A percentile compares a stretch with the other conserved stretches of the same genome.
Conservation (phyloP, 2,329 filamentous ascomycete genomes). For the Calonectria pseudoreteaudii region DNA sequence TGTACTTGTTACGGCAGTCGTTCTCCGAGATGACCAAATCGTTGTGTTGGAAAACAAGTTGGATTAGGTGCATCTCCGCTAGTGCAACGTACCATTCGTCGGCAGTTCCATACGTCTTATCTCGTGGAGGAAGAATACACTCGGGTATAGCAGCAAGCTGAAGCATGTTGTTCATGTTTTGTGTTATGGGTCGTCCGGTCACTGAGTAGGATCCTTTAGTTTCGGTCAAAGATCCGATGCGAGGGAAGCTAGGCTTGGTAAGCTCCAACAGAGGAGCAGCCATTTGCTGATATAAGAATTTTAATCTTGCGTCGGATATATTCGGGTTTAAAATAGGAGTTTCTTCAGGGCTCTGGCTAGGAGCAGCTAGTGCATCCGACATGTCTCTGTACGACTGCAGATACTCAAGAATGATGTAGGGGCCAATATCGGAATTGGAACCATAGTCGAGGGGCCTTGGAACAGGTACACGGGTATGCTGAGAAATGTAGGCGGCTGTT, state of each 20-base stretch:
- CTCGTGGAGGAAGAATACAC: background rate
- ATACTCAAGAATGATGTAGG: background rate
- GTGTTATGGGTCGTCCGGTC: background rate
- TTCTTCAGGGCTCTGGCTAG: background rate
- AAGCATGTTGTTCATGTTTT: slow-evolving; percentile 2
- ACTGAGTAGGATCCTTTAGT: background rate
- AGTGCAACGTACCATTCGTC: slow-evolving; percentile 1
- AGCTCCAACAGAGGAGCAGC: background rate
- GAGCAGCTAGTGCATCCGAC: background rate
- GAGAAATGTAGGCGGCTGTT: background rate
- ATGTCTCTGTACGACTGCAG: background rate
- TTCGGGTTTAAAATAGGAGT: background rate
- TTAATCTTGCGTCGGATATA: background rate
- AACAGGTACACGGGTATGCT: background rate
- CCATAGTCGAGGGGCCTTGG: background rate
- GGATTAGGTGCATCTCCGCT: background rate
- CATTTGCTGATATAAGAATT: background rate
- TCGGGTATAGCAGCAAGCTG: background rate
- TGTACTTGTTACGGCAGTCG: background rate
- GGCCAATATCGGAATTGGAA: background rate
- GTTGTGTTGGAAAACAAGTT: background rate
- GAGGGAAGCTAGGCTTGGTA: background rate
- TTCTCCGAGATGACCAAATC: background rate
- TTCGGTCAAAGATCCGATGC: background rate
- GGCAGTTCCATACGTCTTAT: background rate